Evolutionary conservation across 1,284 basidiomycete species (phyloP), one percentile per base, ranked within the genome.

Genomic region (Meripilus lineatus): DNA sequence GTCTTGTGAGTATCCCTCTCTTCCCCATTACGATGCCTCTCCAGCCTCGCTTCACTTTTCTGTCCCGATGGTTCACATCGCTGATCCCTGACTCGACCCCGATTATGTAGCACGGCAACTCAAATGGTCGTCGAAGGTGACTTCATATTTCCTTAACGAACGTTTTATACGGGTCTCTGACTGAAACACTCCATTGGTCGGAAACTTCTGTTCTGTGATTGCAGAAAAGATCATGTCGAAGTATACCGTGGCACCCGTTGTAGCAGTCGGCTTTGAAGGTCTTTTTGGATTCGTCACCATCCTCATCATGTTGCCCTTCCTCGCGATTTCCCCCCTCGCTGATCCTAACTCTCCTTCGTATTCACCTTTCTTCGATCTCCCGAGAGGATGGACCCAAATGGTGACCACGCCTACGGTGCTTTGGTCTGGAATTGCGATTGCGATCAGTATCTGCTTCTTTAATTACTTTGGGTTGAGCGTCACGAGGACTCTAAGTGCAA

Each of bases 401-500:
- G 71, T 92, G 48, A 65, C 80, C 56, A 89, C 83, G 26, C 82
- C 89, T 0, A 66, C 76, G 14, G 93, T 99, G 20, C 71, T 93
- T 37, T 80, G 79, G 61, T 84, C 85, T 38, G 82, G 81, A 14
- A 61, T 95, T 38, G 85, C 81, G 37, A 90, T 93, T 58, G 88
- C 89, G 38, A 56, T 61, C 50, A 50, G 91, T n/a, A 98, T 98
- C 52, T 77, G 91, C n/a, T 68, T 93, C 20, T 99, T 95, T 81
- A 99, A 99, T 70, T 94, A 84, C 66, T 96, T 93, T 58, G 93
- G 95, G 4, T 68, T 98, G 35, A 89, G 85, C 59, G 93, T 99
- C 45, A 99, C 95, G 6, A 79, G 84, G 52, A 81, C 89, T 58
- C 88, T 93, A 50, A 91, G 82, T 63, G 92, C 93, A 32, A 94